A percentile compares a stretch with the other conserved stretches of the same genome.
Evolutionary conservation across 2,329 filamentous ascomycete genomes (phyloP).

Genomic region (Xylariales sp.): DNA sequence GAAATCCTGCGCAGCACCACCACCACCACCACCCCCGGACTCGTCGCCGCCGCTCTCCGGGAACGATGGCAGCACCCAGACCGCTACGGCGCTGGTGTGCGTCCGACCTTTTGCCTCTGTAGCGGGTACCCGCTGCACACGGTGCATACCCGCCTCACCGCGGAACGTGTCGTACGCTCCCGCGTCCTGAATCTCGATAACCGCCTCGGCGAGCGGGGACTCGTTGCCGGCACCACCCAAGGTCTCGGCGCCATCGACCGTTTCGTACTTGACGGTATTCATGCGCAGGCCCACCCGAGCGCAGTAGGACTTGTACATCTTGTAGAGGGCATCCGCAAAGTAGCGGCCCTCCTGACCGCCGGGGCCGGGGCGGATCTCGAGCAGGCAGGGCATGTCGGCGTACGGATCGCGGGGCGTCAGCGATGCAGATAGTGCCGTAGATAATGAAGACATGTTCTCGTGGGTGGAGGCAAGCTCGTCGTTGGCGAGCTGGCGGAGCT

Average conservation of each 20-base stretch:
- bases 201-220: constrained; percentile 74
- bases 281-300: constrained; percentile 60
- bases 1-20: constrained; percentile 57
- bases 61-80: constrained; percentile 87
- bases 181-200: constrained; percentile 73
- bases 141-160: constrained; percentile 88
- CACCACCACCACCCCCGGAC: too few relatives aligned
- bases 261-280: constrained; percentile 75
- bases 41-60: constrained; percentile 41
- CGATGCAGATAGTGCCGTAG: constrained; percentile 65
- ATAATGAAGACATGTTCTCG: constrained; percentile 57
- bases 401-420: constrained; percentile 89
- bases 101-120: constrained; percentile 90
- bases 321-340: constrained; percentile 81
- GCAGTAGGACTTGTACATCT: constrained; percentile 87
- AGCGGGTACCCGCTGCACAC: constrained; percentile 87
- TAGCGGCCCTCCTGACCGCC: constrained; percentile 88
- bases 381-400: constrained; percentile 79
- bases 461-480: constrained; percentile 73
- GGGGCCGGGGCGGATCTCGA: constrained; percentile 89
- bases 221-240: constrained; percentile 52
- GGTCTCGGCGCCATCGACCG: constrained; percentile 55
- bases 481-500: constrained; percentile 72
- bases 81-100: constrained; percentile 87
- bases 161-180: constrained; percentile 80